Conservation (phyloP, 2,329 filamentous ascomycete species). For the Trichothecium roseum region DNA sequence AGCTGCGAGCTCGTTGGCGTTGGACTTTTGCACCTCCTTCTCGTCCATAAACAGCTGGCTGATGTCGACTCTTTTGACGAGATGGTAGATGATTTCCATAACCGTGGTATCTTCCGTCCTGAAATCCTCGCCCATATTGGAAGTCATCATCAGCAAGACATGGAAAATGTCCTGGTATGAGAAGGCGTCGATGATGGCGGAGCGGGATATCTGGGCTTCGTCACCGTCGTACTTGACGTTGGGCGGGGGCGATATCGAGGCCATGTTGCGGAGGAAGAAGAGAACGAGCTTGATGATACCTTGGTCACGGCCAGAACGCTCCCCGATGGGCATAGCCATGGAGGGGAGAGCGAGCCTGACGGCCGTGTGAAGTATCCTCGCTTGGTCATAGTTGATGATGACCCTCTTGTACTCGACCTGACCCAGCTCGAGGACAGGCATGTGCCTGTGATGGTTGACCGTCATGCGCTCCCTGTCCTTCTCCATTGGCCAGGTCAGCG, state of each 20-base stretch:
- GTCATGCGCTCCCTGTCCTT: constrained; percentile 72
- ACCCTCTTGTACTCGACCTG: constrained; percentile 85
- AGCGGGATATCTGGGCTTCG: constrained; percentile 79
- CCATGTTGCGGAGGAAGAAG: constrained; percentile 82
- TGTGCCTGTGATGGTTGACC: constrained; percentile 83
- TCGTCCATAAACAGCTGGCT: constrained; percentile 80
- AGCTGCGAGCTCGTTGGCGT: constrained; percentile 61
- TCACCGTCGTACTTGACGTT: constrained; percentile 73
- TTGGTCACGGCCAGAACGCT: constrained; percentile 71
- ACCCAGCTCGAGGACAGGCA: constrained; percentile 78
- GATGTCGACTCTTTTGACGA: constrained; percentile 81
- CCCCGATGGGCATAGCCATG: constrained; percentile 68
- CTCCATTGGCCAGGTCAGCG: constrained; percentile 89
- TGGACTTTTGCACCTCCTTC: constrained; percentile 55
- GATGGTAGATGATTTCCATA: constrained; percentile 83
- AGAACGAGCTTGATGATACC: constrained; percentile 86
- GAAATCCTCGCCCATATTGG: constrained; percentile 91
- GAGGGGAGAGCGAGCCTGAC: constrained; percentile 75
- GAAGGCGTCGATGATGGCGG: constrained; percentile 79
- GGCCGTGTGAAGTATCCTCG: constrained; percentile 67
- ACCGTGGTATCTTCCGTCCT: constrained; percentile 78
- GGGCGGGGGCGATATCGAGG: constrained; percentile 67
- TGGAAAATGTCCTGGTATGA: constrained; percentile 85
- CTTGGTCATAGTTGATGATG: constrained; percentile 73
- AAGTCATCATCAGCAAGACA: constrained; percentile 74